These are phyloP conservation scores for Ogataea paradorogensis DNA, from an alignment of 805 yeast genomes.

Conservation along the genomic window DNA sequence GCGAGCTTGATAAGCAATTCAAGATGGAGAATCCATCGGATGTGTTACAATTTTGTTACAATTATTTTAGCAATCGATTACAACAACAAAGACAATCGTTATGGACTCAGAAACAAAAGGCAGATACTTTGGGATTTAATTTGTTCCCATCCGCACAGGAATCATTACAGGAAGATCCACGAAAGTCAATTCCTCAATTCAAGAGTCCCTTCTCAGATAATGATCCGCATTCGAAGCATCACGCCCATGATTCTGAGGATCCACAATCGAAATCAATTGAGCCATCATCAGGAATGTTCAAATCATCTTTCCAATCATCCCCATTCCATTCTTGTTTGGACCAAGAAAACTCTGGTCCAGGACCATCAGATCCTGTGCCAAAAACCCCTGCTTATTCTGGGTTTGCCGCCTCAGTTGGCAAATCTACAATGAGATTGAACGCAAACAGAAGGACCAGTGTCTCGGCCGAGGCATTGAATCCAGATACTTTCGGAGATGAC, in stretches of 20 bases:
- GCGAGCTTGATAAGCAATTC: conserved; percentile 59
- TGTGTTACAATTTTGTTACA: conserved; percentile 70
- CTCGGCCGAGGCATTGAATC: conserved; percentile 83
- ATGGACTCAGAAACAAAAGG: conserved; percentile 49
- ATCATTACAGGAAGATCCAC: conserved; percentile 20
- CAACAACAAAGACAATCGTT: conserved; percentile 55
- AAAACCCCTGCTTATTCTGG: conserved; percentile 14
- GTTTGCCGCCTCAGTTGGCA: conserved; percentile 26
- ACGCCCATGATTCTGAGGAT: conserved; percentile 32
- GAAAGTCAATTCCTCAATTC: conserved; percentile 38
- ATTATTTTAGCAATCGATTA: conserved; percentile 62
- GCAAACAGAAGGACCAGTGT: conserved; percentile 87
- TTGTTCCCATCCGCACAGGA: conserved; percentile 20
- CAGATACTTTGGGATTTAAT: conserved; percentile 48
- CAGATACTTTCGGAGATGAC: conserved; percentile 62
- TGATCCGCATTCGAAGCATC: conserved; percentile 55
- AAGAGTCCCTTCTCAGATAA: conserved; percentile 62
- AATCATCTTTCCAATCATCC: conserved; percentile 25
- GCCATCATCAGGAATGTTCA: conserved; percentile 8
- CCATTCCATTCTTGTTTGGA: conserved; percentile 24
- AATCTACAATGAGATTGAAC: conserved; percentile 58
- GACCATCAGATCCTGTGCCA: conserved; percentile 1
- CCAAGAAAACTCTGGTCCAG: background rate
- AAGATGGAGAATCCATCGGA: conserved; percentile 58
- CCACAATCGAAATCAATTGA: conserved; percentile 11